phyloP scores from a whole-genome alignment of 176 grass and related monocot species.

The Elymus sibiricus region DNA sequence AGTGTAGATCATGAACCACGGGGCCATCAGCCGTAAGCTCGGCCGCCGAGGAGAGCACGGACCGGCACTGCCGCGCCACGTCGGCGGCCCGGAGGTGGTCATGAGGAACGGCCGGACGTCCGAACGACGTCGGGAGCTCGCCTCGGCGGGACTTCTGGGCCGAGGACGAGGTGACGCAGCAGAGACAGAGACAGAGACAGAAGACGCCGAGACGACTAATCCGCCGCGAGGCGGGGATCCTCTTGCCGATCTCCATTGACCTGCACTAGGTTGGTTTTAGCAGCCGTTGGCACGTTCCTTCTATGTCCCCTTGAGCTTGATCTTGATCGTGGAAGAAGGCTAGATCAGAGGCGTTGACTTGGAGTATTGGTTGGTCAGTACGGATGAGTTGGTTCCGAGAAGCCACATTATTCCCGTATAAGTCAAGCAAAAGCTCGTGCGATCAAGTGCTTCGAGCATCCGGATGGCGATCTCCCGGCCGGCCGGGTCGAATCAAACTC shows the following conservation, averaged over 20 bases:
- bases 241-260: neutral
- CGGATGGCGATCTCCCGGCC: too few relatives aligned
- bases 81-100: conserved; percentile 30
- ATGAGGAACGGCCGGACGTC: conserved; percentile 6
- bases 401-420: too few relatives aligned
- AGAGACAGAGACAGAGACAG: conserved; percentile 17
- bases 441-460: too few relatives aligned
- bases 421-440: too few relatives aligned
- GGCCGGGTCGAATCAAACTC: too few relatives aligned
- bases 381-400: too few relatives aligned
- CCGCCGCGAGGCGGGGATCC: neutral
- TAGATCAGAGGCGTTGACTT: too few relatives aligned
- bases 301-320: too few relatives aligned
- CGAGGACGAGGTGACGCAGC: neutral
- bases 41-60: conserved; percentile 32
- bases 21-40: conserved; percentile 3
- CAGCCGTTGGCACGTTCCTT: neutral
- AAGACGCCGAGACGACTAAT: neutral
- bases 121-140: neutral
- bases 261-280: neutral
- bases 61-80: conserved; percentile 33
- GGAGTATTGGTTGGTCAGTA: too few relatives aligned
- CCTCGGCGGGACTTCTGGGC: neutral
- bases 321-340: too few relatives aligned
- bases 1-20: conserved; percentile 16